phyloP scores from a whole-genome alignment of 2,329 filamentous ascomycete species.

The Coleophoma crateriformis region DNA sequence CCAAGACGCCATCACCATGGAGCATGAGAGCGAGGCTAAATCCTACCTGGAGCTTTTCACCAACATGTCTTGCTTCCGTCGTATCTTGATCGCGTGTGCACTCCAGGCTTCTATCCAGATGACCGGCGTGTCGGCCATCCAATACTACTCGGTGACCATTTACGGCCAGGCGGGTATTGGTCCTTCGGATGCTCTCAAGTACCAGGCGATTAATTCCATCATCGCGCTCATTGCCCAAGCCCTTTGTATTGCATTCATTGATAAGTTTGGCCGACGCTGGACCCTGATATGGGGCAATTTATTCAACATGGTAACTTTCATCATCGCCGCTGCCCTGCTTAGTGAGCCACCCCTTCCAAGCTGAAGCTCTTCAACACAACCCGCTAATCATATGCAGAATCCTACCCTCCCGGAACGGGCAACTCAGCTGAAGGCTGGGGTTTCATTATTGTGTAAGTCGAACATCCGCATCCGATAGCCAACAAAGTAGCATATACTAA shows the following conservation, averaged over 20 bases:
- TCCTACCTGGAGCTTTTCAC: conserved; percentile 57
- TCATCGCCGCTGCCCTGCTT: conserved; percentile 54
- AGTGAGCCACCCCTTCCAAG: conserved; percentile 9
- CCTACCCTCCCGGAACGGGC: conserved; percentile 43
- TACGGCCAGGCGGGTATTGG: conserved; percentile 55
- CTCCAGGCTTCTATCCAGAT: conserved; percentile 61
- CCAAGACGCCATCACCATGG: conserved; percentile 53
- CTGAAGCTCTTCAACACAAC: conserved; percentile 4
- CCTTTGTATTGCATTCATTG: conserved; percentile 57
- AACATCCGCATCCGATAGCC: neutral
- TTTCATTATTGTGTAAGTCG: conserved; percentile 56
- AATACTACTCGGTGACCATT: conserved; percentile 56
- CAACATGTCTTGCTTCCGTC: conserved; percentile 54
- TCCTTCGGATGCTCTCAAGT: conserved; percentile 51
- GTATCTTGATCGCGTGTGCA: conserved; percentile 54
- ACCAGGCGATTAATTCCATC: conserved; percentile 60
- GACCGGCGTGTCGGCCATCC: conserved; percentile 60
- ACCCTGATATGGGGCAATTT: conserved; percentile 70
- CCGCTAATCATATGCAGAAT: neutral
- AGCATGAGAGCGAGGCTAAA: conserved; percentile 58
- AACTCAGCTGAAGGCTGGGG: conserved; percentile 59
- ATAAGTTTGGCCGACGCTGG: conserved; percentile 65
- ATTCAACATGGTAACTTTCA: conserved; percentile 65
- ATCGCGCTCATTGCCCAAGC: conserved; percentile 56
- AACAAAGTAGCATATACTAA: neutral